Base-by-base conservation (phyloP, 2,329 filamentous ascomycete genomes). In the Fusarium decemcellulare region DNA sequence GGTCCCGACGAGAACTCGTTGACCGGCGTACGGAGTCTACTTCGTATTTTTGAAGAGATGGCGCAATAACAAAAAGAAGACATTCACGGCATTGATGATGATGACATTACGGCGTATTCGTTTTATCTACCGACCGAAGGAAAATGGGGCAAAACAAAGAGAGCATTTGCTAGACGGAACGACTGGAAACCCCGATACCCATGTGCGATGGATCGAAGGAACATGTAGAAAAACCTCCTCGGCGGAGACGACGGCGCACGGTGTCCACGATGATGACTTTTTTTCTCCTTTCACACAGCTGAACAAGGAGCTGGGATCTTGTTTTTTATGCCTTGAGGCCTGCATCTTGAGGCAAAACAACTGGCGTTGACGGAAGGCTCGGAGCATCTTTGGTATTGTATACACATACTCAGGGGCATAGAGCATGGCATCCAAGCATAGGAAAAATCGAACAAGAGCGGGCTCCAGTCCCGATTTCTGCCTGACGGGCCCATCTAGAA, bases 1-100 rank as follows among this genome's bases (percentile, higher is more conserved):
- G 95, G 95, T 0, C 91, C 92, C 0, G 96, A 99, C 78, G 91
- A 97, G 81, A 98, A 98, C 76, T 83, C 88, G 14, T 83, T 98
- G 34, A 83, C 83, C 37, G 95, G 95, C 0, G 88, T 98, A 66
- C 85, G 90, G 76, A 95, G 87, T 76, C 82, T 95, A 39, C 85
- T 88, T 54, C 85, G 85, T 63, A 91, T 98, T 32, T 90, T 98
- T 72, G 86, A 90, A 61, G 86, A 92, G 59, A 80, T 97, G 76
- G 81, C 85, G 23, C 63, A 75, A 70, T 76, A 67, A 72, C 36
- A 47, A 68, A 56, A 56, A 46, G 54, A 53, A 46, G 29, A 43
- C 30, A 51, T 54, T 67, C 40, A 57, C 58, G 48, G 51, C 55
- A 43, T 73, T 71, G 55, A 73, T 65, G 72, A 70, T 57, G 62